These are phyloP conservation scores for Melanomma pulvis-pyrius DNA, from an alignment of 495 filamentous ascomycete genomes.

Conservation along the genomic window DNA sequence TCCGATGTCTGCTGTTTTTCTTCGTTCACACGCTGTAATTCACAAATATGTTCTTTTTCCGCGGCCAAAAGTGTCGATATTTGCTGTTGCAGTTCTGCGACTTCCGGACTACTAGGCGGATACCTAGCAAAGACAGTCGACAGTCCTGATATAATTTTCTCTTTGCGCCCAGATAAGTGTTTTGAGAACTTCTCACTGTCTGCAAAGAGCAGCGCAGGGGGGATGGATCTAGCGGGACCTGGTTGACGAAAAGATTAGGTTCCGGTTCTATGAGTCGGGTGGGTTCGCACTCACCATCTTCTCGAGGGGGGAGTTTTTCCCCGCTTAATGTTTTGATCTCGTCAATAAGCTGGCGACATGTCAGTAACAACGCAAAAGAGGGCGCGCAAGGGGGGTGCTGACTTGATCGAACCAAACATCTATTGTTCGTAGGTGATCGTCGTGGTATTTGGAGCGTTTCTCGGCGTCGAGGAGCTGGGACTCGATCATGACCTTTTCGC, in stretches of 20 bases:
- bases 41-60: constrained; percentile 77
- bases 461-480: constrained; percentile 71
- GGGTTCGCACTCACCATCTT: constrained; percentile 8
- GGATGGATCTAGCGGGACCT: constrained; percentile 49
- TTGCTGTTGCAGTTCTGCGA: constrained; percentile 70
- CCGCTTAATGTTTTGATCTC: constrained; percentile 74
- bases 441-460: constrained; percentile 75
- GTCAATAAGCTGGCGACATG: constrained; percentile 70
- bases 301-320: constrained; percentile 47
- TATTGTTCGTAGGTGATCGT: constrained; percentile 86
- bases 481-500: constrained; percentile 80
- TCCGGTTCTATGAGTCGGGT: constrained; percentile 33
- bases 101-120: constrained; percentile 58
- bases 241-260: constrained; percentile 23
- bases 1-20: constrained; percentile 85
- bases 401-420: constrained; percentile 94
- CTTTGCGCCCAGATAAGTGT: constrained; percentile 67
- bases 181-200: constrained; percentile 72
- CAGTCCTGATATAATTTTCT: constrained; percentile 64
- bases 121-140: constrained; percentile 55
- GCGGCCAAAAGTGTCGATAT: constrained; percentile 72
- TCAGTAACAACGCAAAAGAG: constrained; percentile 16
- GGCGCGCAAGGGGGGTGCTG: constrained; percentile 30
- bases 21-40: constrained; percentile 71
- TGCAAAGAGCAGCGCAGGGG: constrained; percentile 64